Percentiles rank a stretch among this genome's conserved stretches.
Evolutionary conservation across 495 filamentous ascomycete species (phyloP).

Genomic region (Penicillium silybi): DNA sequence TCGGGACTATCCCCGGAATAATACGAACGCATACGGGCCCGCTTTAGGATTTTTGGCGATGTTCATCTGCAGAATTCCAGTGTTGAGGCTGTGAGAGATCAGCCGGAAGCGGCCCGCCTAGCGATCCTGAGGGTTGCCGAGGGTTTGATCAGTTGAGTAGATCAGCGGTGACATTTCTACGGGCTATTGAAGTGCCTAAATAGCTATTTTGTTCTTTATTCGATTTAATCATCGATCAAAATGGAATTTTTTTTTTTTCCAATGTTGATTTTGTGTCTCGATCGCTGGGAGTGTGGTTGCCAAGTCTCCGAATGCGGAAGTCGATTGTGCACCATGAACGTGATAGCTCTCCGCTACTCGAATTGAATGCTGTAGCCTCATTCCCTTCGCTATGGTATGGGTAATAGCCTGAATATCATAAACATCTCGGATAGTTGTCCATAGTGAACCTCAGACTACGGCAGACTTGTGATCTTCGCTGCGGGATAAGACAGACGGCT

Average conservation of each 20-base stretch:
- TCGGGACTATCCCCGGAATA: neutral
- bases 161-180: neutral
- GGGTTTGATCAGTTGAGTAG: neutral
- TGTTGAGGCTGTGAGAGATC: neutral
- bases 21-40: neutral
- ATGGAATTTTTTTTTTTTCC: too few relatives aligned
- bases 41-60: neutral
- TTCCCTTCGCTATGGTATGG: neutral
- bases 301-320: too few relatives aligned
- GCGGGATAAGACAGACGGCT: neutral
- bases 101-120: slow-evolving; percentile 1
- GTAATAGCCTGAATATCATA: neutral
- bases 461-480: neutral
- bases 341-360: too few relatives aligned
- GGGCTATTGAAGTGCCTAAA: neutral
- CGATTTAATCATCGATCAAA: too few relatives aligned
- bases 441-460: neutral
- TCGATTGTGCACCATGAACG: too few relatives aligned
- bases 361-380: too few relatives aligned
- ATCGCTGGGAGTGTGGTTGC: too few relatives aligned
- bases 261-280: too few relatives aligned
- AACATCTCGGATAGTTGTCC: neutral
- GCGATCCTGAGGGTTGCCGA: neutral
- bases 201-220: too few relatives aligned
- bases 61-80: neutral